phyloP scores from a whole-genome alignment of 129 eudicot genomes.

The Arctium lappa region DNA sequence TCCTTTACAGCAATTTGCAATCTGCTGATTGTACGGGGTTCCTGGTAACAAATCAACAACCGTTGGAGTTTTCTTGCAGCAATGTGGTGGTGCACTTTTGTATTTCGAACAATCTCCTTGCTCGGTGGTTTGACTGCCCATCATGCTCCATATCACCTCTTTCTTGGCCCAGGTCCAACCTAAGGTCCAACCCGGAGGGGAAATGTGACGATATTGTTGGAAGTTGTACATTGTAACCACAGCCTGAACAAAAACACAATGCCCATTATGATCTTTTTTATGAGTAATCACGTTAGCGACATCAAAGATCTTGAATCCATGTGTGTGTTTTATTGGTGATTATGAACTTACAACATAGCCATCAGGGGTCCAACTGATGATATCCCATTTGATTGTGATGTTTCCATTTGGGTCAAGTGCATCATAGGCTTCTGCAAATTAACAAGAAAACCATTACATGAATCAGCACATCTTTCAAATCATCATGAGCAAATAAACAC shows the following conservation, averaged over 20 bases:
- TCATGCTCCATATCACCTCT: conserved; percentile 91
- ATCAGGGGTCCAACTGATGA: conserved; percentile 88
- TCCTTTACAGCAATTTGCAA: conserved; percentile 91
- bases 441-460: neutral
- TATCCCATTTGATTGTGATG: conserved; percentile 90
- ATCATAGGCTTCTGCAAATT: conserved; percentile 82
- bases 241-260: conserved; percentile 48
- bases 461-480: neutral
- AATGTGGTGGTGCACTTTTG: conserved; percentile 78
- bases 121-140: conserved; percentile 85
- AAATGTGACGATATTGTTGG: conserved; percentile 85
- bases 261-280: neutral
- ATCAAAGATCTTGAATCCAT: neutral
- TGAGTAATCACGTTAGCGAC: neutral
- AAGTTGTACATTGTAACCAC: conserved; percentile 84
- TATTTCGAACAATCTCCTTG: conserved; percentile 94
- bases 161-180: conserved; percentile 99
- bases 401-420: conserved; percentile 90
- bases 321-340: neutral
- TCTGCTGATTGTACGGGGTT: conserved; percentile 89
- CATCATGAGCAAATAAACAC: neutral
- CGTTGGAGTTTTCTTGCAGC: conserved; percentile 80
- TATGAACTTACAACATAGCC: conserved; percentile 82
- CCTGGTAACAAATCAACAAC: conserved; percentile 85
- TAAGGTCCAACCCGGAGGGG: conserved; percentile 91